Base-by-base conservation (phyloP, 495 filamentous ascomycete genomes). In the Platismatia glauca region DNA sequence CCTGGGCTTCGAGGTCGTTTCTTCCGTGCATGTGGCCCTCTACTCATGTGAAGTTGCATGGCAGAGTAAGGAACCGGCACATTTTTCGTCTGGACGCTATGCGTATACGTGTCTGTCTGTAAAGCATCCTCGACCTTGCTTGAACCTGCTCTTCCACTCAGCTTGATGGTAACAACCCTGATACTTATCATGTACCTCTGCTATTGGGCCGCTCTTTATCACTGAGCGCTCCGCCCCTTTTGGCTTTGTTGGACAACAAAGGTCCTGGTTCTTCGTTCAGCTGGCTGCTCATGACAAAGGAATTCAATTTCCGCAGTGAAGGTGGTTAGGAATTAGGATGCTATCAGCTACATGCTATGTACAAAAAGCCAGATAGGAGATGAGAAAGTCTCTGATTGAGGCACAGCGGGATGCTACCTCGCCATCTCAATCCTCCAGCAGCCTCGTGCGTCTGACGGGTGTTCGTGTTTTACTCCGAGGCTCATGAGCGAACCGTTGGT, bases 1-100 rank as follows among this genome's bases (percentile, higher is more conserved):
- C 69, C 71, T 22, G 76, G 76, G 39, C 67, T 70, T 56, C 60
- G 58, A 22, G 66, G 70, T 29, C 69, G 63, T 57, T 61, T 61
- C 29, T 35, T 58, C 65, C 65, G 50, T 35, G 31, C 58, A 41
- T 60, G 41, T 9, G 65, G 50, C 24, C 39, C 31, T 33, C 43
- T 60, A 33, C 9, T 41, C 33, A 67, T 38, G 16, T 57, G 61
- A 29, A 64, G 64, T 46, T 67, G 65, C 58, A 53, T 39, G 31
- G 64, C 64, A 15, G 48, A 57, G 43, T 60, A 67, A 12, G 65
- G 58, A 24, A 52, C 41, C 43, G 61, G 38, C 37, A 38, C 61
- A 55, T 38, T 35, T 7, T 64, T 55, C 16, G 58, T 29, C n/a
- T 58, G 53, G 41, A 29, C 11, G 22, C 33, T 22, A 48, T 39